A percentile compares a stretch with the other conserved stretches of the same genome.
Evolutionary conservation across 768 basidiomycete genomes (phyloP).

Genomic region (Psilocybe sp.): DNA sequence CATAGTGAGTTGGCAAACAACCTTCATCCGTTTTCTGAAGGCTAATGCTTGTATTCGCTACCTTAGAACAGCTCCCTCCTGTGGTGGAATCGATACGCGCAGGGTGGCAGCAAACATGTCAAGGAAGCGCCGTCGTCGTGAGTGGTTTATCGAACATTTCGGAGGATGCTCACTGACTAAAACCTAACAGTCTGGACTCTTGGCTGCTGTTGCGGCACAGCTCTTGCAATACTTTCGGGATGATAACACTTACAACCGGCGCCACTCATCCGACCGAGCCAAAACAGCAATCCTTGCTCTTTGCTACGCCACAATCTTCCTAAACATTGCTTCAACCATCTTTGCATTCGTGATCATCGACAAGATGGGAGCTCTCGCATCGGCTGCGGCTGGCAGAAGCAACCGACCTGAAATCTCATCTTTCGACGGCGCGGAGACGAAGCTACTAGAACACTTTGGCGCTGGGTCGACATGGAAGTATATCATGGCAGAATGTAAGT

Average conservation of each 20-base stretch:
- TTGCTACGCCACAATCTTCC: constrained; percentile 11
- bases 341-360: constrained; percentile 12
- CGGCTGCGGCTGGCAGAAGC: background rate
- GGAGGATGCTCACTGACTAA: background rate
- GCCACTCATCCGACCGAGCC: background rate
- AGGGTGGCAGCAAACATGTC: constrained; percentile 10
- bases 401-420: background rate
- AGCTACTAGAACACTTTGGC: background rate
- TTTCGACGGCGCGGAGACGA: background rate
- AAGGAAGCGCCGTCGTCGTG: constrained; percentile 8
- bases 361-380: constrained; percentile 2
- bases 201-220: constrained; percentile 7
- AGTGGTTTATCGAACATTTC: background rate
- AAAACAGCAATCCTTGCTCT: constrained; percentile 1
- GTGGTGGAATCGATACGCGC: constrained; percentile 2
- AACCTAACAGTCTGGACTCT: constrained; percentile 7
- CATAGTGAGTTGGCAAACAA: background rate
- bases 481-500: constrained; percentile 7
- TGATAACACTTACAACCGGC: background rate
- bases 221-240: constrained; percentile 9
- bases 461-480: constrained; percentile 4
- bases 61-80: constrained; percentile 2
- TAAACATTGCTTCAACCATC: constrained; percentile 11
- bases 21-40: background rate
- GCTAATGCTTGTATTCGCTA: background rate